These are phyloP conservation scores for Hypomyces perniciosus DNA, from an alignment of 2,329 filamentous ascomycete species.

Conservation along the genomic window DNA sequence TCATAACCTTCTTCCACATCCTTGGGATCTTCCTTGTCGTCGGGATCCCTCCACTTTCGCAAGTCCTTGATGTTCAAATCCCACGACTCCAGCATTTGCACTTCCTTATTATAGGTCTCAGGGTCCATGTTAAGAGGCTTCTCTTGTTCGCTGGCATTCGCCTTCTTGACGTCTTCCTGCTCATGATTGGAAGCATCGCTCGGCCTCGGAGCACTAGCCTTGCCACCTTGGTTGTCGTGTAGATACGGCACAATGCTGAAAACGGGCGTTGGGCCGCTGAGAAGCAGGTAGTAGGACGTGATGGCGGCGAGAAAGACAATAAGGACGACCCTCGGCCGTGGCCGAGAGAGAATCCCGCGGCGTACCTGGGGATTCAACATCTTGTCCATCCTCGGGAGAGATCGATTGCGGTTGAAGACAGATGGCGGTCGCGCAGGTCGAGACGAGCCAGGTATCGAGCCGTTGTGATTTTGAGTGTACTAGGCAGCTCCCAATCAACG, in stretches of 20 bases:
- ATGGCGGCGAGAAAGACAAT: conserved; percentile 34
- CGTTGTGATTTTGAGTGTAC: background rate
- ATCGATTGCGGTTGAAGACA: background rate
- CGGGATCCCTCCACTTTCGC: conserved; percentile 30
- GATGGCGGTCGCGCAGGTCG: background rate
- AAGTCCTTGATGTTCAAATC: conserved; percentile 32
- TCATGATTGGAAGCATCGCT: background rate
- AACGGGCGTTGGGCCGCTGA: conserved; percentile 29
- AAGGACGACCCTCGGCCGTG: conserved; percentile 37
- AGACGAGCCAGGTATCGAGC: background rate
- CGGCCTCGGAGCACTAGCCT: background rate
- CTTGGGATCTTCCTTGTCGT: conserved; percentile 29
- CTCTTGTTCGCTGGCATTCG: conserved; percentile 6
- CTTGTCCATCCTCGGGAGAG: conserved; percentile 21
- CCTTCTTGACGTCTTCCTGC: background rate
- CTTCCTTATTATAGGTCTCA: conserved; percentile 11
- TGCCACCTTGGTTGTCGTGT: conserved; percentile 5
- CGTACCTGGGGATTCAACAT: conserved; percentile 27
- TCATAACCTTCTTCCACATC: conserved; percentile 32
- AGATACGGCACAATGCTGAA: conserved; percentile 32
- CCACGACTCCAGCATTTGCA: conserved; percentile 20
- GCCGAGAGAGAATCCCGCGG: conserved; percentile 27
- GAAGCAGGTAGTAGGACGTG: conserved; percentile 39
- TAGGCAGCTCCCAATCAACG: conserved; percentile 7
- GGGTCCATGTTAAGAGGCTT: conserved; percentile 15